Evolutionary conservation across 768 basidiomycete genomes (phyloP).

Genomic region (Macrolepiota albuminosa): DNA sequence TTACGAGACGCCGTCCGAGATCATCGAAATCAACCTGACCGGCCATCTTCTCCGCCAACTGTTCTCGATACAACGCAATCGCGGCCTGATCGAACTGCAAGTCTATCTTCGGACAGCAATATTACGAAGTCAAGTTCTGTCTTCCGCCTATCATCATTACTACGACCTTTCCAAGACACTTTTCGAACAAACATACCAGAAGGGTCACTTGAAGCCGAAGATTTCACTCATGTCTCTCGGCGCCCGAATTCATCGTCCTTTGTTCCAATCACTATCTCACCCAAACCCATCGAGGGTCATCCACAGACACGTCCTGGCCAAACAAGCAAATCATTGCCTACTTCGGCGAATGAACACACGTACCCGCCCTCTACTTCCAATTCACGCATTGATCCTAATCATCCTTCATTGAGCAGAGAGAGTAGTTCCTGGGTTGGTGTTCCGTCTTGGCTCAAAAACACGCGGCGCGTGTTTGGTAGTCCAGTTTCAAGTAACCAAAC

Average conservation of each 20-base stretch:
- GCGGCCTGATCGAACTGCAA: slow-evolving; percentile 39
- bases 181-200: slow-evolving; percentile 20
- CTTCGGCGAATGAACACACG: slow-evolving; percentile 50
- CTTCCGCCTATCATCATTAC: slow-evolving; percentile 61
- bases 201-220: slow-evolving; percentile 41
- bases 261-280: slow-evolving; percentile 52
- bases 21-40: slow-evolving; percentile 37
- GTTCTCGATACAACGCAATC: slow-evolving; percentile 59
- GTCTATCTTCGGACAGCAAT: slow-evolving; percentile 28
- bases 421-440: slow-evolving; percentile 61
- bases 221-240: slow-evolving; percentile 69
- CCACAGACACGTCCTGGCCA: slow-evolving; percentile 9
- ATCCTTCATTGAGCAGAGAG: slow-evolving; percentile 45
- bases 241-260: slow-evolving; percentile 51
- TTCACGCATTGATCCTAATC: slow-evolving; percentile 43
- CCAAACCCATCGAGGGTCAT: slow-evolving; percentile 17
- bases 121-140: slow-evolving; percentile 34
- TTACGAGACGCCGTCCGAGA: slow-evolving; percentile 74
- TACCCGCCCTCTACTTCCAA: slow-evolving; percentile 70
- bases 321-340: slow-evolving; percentile 16
- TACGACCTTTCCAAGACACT: slow-evolving; percentile 56
- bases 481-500: slow-evolving; percentile 23
- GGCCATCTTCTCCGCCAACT: slow-evolving; percentile 23
- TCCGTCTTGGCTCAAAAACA: slow-evolving; percentile 63
- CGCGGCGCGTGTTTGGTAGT: slow-evolving; percentile 37